Conservation (phyloP, 2,329 filamentous ascomycete species). For the Aspergillus luchuensis region DNA sequence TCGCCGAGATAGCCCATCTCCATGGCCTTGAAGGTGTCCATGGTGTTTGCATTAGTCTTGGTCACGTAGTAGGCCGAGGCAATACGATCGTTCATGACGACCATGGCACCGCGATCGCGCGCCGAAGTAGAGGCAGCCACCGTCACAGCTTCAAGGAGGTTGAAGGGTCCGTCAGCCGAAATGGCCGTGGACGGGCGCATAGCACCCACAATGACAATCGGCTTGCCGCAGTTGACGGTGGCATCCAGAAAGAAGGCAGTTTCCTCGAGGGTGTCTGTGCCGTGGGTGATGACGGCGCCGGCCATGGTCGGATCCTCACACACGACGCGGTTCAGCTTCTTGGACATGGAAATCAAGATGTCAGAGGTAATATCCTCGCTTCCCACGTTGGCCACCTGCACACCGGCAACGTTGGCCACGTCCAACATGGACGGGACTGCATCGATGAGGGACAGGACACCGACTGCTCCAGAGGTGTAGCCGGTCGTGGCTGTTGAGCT, state of each 20-base stretch:
- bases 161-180: conserved; percentile 64
- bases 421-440: conserved; percentile 29
- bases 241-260: conserved; percentile 65
- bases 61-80: conserved; percentile 60
- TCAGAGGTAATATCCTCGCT: conserved; percentile 28
- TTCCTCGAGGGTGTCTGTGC: conserved; percentile 67
- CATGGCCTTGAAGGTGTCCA: conserved; percentile 63
- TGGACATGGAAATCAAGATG: conserved; percentile 27
- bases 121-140: conserved; percentile 54
- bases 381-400: conserved; percentile 32
- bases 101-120: conserved; percentile 57
- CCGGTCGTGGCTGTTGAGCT: conserved; percentile 31
- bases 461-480: conserved; percentile 28
- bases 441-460: conserved; percentile 28
- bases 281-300: conserved; percentile 57
- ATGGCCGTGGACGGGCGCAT: conserved; percentile 66
- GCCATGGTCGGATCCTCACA: conserved; percentile 29
- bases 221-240: conserved; percentile 59
- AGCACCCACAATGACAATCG: conserved; percentile 61
- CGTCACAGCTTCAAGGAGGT: conserved; percentile 62
- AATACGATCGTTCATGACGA: conserved; percentile 65
- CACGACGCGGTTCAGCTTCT: conserved; percentile 23
- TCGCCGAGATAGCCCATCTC: conserved; percentile 61
- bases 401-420: conserved; percentile 30
- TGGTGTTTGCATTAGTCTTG: conserved; percentile 64